Evolutionary conservation across 2,329 filamentous ascomycete species (phyloP).

Genomic region (Didymella pomorum): DNA sequence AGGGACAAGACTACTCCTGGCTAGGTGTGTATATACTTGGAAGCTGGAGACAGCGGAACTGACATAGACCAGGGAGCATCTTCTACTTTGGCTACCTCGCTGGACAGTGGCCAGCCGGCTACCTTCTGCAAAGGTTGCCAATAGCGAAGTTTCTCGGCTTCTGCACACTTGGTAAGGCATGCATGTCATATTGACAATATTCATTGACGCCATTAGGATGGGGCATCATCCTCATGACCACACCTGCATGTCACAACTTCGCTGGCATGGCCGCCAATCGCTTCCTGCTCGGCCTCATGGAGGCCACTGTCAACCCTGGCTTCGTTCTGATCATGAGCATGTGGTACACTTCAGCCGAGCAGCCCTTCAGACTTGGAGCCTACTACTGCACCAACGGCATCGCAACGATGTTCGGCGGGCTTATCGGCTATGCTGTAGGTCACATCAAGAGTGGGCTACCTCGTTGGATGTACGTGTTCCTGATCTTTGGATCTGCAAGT

Average conservation of each 20-base stretch:
- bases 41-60: not conserved
- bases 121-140: conserved; percentile 56
- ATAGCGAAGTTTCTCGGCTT: conserved; percentile 56
- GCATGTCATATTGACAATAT: no score
- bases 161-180: conserved; percentile 48
- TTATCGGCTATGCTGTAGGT: conserved; percentile 67
- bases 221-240: conserved; percentile 54
- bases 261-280: conserved; percentile 51
- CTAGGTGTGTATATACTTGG: conserved; percentile 10
- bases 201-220: conserved; percentile 34
- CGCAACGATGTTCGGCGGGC: conserved; percentile 64
- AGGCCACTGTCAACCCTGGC: conserved; percentile 56
- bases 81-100: conserved; percentile 61
- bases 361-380: conserved; percentile 61
- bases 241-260: conserved; percentile 52
- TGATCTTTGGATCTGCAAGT: conserved; percentile 61
- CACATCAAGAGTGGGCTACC: conserved; percentile 54
- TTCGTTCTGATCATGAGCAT: conserved; percentile 72
- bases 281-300: conserved; percentile 63
- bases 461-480: conserved; percentile 60
- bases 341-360: conserved; percentile 70
- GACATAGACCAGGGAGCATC: conserved; percentile 46
- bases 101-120: conserved; percentile 56
- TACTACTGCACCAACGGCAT: conserved; percentile 60
- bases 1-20: conserved; percentile 31